Base-by-base conservation (phyloP, 1,139 yeast genomes). In the Saccharomyces hybrid region DNA sequence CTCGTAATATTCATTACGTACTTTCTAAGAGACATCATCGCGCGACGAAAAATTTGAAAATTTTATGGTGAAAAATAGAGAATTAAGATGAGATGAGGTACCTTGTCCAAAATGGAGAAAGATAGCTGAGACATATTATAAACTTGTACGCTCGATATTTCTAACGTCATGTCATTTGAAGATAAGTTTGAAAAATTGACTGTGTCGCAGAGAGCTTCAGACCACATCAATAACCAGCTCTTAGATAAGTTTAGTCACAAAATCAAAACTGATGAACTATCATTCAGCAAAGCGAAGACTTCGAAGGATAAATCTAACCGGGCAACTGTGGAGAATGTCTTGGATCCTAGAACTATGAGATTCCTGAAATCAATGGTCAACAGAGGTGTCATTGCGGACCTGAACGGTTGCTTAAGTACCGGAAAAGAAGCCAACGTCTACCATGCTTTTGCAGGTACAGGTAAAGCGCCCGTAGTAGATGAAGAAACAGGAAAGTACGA, bases 391-490 rank as follows among this genome's bases (percentile, higher is more conserved):
- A 81, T 95, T 32, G 82, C 93, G 7, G 83, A 88, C 62, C 85
- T 95, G 64, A 89, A 91, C 65, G 99, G 99, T 6, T 93, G 99
- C 69, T 79, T 95, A 51, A 84, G 95, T 64, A 95, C 99, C 0
- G 99, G 99, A 47, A 95, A 95, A 70, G 99, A 95, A 70, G 99
- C 99, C 27, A 95, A 95, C 68, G 98, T 95, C 2, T 95, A 95
- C 68, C 97, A 91, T 69, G 98, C 96, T 0, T 82, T 82, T 61
- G 85, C 88, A 55, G 95, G 86, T 56, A 79, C 77, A 38, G 79
- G 75, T 1, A 54, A 52, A 8, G 55, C 54, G 32, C 44, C 44
- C 26, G 44, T 38, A 5, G 11, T 38, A 19, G 44, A 38, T 16
- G 44, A 38, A 16, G 44, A 38, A 38, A 47, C 46, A 13, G 54